phyloP scores from a whole-genome alignment of 2,329 filamentous ascomycete genomes.

The Paracorniculantispora psalliotae region DNA sequence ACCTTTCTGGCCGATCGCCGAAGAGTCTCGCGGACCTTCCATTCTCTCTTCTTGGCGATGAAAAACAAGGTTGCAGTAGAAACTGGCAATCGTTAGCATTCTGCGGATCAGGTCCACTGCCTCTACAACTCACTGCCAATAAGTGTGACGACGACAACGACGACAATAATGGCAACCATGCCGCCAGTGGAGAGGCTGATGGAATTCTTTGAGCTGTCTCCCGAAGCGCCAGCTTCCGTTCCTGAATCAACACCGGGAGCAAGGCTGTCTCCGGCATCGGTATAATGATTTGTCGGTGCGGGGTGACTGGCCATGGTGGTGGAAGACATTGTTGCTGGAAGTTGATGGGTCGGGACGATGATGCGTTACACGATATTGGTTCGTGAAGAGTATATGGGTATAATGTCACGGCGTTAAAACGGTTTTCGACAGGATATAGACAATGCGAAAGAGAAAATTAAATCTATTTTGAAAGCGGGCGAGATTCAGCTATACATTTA shows the following conservation, averaged over 20 bases:
- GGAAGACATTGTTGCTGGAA: conserved; percentile 20
- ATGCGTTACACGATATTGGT: conserved; percentile 34
- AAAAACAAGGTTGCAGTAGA: conserved; percentile 66
- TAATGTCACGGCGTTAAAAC: neutral
- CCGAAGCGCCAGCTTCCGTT: conserved; percentile 60
- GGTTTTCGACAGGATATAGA: neutral
- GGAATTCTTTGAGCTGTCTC: conserved; percentile 50
- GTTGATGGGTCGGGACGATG: conserved; percentile 39
- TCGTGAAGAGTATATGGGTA: conserved; percentile 9
- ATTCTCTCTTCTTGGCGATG: conserved; percentile 78
- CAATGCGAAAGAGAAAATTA: neutral
- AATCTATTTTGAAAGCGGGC: neutral
- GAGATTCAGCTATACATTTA: conserved; percentile 1
- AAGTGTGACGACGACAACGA: conserved; percentile 62
- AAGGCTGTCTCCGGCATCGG: conserved; percentile 28
- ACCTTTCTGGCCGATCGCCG: conserved; percentile 62
- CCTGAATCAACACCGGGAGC: conserved; percentile 37
- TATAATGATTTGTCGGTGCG: conserved; percentile 27
- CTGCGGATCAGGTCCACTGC: neutral
- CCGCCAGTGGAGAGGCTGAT: conserved; percentile 63
- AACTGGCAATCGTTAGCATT: conserved; percentile 37
- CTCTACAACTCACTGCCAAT: conserved; percentile 52
- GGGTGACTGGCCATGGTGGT: neutral
- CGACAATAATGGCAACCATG: conserved; percentile 68
- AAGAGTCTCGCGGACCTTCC: conserved; percentile 70